These are phyloP conservation scores for Thelephora aurantiotincta DNA, from an alignment of 768 basidiomycete genomes.

Conservation along the genomic window DNA sequence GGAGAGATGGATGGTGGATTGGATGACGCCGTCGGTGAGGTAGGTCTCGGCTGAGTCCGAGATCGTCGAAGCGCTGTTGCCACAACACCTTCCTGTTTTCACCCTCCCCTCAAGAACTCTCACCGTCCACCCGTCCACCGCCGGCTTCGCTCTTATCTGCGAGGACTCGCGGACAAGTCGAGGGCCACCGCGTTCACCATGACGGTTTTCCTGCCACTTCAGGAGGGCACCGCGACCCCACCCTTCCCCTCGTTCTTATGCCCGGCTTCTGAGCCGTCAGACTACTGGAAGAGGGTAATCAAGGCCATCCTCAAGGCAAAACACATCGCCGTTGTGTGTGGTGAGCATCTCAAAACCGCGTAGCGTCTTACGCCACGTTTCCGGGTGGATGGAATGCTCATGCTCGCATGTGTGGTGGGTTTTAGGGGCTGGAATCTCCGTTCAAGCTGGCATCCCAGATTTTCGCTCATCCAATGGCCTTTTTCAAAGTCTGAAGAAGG, in stretches of 20 bases:
- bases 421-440: constrained; percentile 79
- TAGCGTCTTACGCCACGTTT: background rate
- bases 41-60: background rate
- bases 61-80: too few species aligned
- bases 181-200: constrained; percentile 19
- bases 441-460: constrained; percentile 80
- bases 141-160: background rate
- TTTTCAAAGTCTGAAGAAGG: constrained; percentile 64
- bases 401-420: constrained; percentile 2
- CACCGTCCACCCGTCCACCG: background rate
- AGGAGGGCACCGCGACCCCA: constrained; percentile 19
- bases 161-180: background rate
- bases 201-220: constrained; percentile 55
- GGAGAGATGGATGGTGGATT: constrained; percentile 11
- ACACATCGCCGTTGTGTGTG: constrained; percentile 77
- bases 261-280: constrained; percentile 26
- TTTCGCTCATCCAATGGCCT: constrained; percentile 74
- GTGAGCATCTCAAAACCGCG: constrained; percentile 24
- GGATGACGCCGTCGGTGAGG: background rate
- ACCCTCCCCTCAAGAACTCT: background rate
- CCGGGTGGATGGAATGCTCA: background rate
- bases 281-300: constrained; percentile 39
- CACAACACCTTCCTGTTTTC: background rate
- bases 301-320: constrained; percentile 66
- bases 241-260: constrained; percentile 40